Evolutionary conservation across 108 stramenopile genomes (phyloP), one percentile per base, ranked within the genome.

Genomic region (Cyclotella kingstonii): DNA sequence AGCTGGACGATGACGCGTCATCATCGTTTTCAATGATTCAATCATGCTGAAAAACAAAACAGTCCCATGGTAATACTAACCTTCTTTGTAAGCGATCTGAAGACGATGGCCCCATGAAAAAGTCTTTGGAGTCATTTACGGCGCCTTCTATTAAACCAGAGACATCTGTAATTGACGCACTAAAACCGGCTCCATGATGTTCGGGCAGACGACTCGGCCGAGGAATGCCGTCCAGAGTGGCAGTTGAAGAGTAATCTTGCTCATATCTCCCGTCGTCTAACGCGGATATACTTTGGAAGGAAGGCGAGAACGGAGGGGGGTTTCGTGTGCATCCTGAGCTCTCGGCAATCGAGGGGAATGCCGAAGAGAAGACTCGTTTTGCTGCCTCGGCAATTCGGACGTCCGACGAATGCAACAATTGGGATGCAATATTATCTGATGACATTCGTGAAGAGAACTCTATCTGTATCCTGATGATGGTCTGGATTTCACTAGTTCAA

Each of bases 351-450:
- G 42, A 9, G 35, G 26, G 34, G 14, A 27, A 56, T 4, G 54
- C 12, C 44, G 56, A 52, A 34, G 73, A 61, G 33, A 74, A 74
- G 0, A 74, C 73, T 0, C 73, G 73, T 52, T 74, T 74, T 42
- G 73, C 73, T 8, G 73, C 73, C 53, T 74, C 73, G 33, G 73
- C 73, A 35, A 74, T 74, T 17, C 73, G 33, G 17, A 65, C 65
- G 54, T 74, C 65, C 30, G 73, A 14, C 21, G 73, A 74, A 18
- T 74, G 73, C 40, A 74, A 50, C 25, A 74, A 53, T 29, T 66
- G 63, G 14, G 73, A 74, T 2, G 73, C 65, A 25, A 74, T 74
- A 33, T 74, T 65, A 5, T 61, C 64, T 2, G 60, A 49, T 12
- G 43, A n/a, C n/a, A n/a, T n/a, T n/a, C n/a, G n/a, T n/a, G n/a